Percentiles rank a stretch among this genome's conserved stretches.
Conservation (phyloP, 129 eudicot genomes). For the Artemisia annua region DNA sequence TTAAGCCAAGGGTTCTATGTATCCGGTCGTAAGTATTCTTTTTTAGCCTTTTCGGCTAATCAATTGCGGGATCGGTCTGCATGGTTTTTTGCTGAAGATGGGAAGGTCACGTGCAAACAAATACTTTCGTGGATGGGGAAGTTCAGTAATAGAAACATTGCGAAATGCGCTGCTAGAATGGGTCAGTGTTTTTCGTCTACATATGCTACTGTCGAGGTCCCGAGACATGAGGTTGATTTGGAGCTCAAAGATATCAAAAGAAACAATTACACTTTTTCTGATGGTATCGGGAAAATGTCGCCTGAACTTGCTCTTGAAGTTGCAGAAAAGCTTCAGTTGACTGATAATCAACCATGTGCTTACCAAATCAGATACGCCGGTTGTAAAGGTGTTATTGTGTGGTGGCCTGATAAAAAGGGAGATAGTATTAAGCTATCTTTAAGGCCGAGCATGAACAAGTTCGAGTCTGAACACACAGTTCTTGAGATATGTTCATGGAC, state of each 20-base stretch:
- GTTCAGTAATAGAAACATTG: constrained; percentile 42
- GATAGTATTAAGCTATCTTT: constrained; percentile 38
- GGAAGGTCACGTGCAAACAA: constrained; percentile 12
- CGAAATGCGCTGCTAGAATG: constrained; percentile 81
- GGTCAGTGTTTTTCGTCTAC: constrained; percentile 83
- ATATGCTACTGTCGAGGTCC: constrained; percentile 71
- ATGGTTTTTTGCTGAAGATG: constrained; percentile 74
- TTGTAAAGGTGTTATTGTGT: constrained; percentile 68
- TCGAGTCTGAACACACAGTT: constrained; percentile 49
- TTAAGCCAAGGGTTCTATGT: constrained; percentile 48
- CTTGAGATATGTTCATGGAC: constrained; percentile 79
- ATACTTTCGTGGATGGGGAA: constrained; percentile 65
- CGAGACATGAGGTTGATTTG: constrained; percentile 26
- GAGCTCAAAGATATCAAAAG: constrained; percentile 44
- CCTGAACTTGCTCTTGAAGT: constrained; percentile 62
- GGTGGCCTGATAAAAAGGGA: constrained; percentile 51
- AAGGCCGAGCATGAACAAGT: constrained; percentile 66
- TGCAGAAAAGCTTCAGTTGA: constrained; percentile 49
- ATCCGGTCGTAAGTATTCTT: constrained; percentile 59
- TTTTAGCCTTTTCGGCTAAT: constrained; percentile 74
- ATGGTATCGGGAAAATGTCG: constrained; percentile 68
- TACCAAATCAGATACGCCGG: constrained; percentile 73
- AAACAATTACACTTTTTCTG: constrained; percentile 59
- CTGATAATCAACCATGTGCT: constrained; percentile 55
- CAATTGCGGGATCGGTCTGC: constrained; percentile 75